These are phyloP conservation scores for Aspergillus brasiliensis DNA, from an alignment of 2,329 filamentous ascomycete species.

Conservation along the genomic window DNA sequence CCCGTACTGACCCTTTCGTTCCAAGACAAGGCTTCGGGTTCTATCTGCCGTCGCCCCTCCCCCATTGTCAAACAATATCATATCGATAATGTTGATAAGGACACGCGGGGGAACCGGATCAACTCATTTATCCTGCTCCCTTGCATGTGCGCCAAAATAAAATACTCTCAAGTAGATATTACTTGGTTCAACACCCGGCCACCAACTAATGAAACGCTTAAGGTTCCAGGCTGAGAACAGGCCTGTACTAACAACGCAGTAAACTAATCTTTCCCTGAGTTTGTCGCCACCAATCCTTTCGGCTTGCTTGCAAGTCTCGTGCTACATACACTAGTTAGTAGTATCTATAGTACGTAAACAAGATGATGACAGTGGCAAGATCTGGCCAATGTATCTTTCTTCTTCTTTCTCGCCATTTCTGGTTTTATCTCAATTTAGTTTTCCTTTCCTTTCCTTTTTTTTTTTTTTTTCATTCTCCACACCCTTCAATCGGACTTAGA, in stretches of 20 bases:
- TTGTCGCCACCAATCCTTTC: slow-evolving; percentile 3
- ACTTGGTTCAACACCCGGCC: background rate
- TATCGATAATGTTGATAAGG: slow-evolving; percentile 26
- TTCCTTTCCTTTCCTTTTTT: too few species aligned
- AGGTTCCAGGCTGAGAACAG: background rate
- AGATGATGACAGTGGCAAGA: background rate
- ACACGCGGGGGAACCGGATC: slow-evolving; percentile 19
- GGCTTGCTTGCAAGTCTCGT: background rate
- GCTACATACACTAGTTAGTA: background rate
- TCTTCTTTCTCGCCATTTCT: background rate
- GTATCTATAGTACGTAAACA: background rate
- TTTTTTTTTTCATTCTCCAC: background rate
- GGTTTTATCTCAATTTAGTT: background rate
- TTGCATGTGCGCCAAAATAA: slow-evolving; percentile 22
- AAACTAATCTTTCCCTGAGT: background rate
- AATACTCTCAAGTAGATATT: slow-evolving; percentile 1
- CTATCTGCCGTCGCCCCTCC: background rate
- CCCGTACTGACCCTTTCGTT: background rate
- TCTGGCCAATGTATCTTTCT: background rate
- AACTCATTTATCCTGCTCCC: slow-evolving; percentile 17
- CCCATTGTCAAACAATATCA: slow-evolving; percentile 1
- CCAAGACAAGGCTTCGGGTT: background rate
- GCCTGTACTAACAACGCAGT: background rate
- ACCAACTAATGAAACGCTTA: background rate
- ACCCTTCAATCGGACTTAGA: background rate